phyloP scores from a whole-genome alignment of 1,284 basidiomycete genomes.

The Dichomitus squalens region DNA sequence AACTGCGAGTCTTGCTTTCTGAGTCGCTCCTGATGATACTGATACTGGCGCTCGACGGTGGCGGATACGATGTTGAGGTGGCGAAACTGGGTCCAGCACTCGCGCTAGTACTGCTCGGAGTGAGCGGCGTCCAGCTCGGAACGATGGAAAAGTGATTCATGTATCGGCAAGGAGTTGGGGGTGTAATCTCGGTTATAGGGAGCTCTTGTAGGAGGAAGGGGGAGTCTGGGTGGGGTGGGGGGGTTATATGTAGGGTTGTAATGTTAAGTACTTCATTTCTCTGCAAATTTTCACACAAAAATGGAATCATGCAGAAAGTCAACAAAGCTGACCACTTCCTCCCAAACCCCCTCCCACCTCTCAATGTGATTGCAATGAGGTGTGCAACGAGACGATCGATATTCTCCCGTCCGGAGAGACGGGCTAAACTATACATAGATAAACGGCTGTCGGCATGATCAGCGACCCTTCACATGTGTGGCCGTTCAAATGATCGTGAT shows the following conservation, averaged over 20 bases:
- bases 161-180: background rate
- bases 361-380: background rate
- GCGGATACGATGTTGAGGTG: background rate
- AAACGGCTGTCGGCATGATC: too few relatives aligned
- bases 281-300: background rate
- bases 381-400: background rate
- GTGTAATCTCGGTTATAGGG: background rate
- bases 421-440: background rate
- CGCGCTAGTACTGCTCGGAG: background rate
- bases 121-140: conserved; percentile 11
- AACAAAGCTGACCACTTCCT: background rate
- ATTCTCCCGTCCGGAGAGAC: background rate
- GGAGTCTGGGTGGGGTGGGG: background rate
- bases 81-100: background rate
- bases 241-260: background rate
- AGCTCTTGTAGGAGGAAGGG: background rate
- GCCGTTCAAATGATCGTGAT: too few relatives aligned
- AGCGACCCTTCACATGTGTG: too few relatives aligned
- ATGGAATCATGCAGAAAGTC: background rate
- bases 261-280: background rate
- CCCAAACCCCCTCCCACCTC: background rate
- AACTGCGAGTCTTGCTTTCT: background rate
- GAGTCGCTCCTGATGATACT: background rate
- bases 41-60: background rate
- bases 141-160: conserved; percentile 1